Base-by-base conservation (phyloP, 176 grass and related monocot species). In the Puya raimondii region DNA sequence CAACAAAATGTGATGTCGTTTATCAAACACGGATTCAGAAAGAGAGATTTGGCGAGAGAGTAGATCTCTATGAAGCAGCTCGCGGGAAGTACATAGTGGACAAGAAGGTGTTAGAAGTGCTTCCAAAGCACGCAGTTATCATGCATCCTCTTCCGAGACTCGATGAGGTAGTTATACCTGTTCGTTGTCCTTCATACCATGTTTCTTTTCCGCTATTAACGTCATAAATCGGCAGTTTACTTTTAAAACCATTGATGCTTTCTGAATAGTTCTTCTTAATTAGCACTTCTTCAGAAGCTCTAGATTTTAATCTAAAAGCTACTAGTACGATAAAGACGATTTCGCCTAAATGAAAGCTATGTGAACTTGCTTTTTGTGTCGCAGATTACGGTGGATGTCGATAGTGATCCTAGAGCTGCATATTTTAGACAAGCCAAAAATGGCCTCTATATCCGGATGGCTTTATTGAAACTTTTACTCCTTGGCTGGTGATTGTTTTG, bases 341-440 rank as follows among this genome's bases (percentile, higher is more conserved):
- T 22, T 61, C 9, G 16, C 14, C 3, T 61, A 61, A 61, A 18
- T 61, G 16, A 64, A 64, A 64, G 67, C 22, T 81, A 29, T 66
- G 51, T 9, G 63, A 18, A 26, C 51, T 14, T 47, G 12, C 2
- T 59, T 16, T 6, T 27, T 14, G 18, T 72, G 71, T 72, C 67
- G 69, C 83, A 91, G 88, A 88, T 96, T 64, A 86, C 82, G 27
- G 69, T 82, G 8, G 77, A 96, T 18, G 91, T 97, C 49, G 93
- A 92, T 65, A 23, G 51, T 79, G 93, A 92, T 53, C 84, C 82
- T 52, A 92, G 89, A 82, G 89, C 86, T 69, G 86, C 89, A 70
- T 97, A 97, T 80, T 97, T 97, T 80, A 87, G 93, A 64, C 93
- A 97, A 79, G 86, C 89, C 74, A 92, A 90, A 68, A 97, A 90